Base-by-base conservation (phyloP, 2,329 filamentous ascomycete genomes). In the Fusarium keratoplasticum region DNA sequence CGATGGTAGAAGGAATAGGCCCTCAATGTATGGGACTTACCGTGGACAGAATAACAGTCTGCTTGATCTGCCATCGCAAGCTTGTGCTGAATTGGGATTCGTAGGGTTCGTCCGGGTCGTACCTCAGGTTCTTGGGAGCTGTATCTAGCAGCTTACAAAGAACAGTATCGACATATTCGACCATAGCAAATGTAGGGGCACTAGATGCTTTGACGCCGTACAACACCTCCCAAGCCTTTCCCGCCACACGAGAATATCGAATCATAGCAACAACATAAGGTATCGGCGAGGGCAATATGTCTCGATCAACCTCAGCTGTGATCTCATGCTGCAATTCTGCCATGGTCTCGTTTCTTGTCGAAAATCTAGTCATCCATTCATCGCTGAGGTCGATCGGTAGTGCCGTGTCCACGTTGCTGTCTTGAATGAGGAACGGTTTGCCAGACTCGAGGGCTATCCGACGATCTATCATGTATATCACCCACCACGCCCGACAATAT, bases 211-310 rank as follows among this genome's bases (percentile, higher is more conserved):
- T 74, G 38, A 73, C 63, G 2, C 72, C 70, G 16, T 74, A 74
- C 6, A 74, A 16, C 14, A 74, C 64, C 13, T 74, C 72, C 72
- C 70, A 74, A 1, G 71, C 58, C n/a, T 74, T 74, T 5, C 72
- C 70, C 2, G 69, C 70, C 11, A 73, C 63, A 11, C 72, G 62
- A 11, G 47, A 71, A 47, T 71, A 74, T 7, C 72, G 67, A 8
- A 71, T 61, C 70, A 74, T 73, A 18, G 70, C 65, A 5, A 57
- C 20, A 10, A 71, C 35, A 33, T 73, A 74, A 6, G 72, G 72
- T 18, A 73, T 67, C 1, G 36, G 25, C 1, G 72, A 71, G 14
- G 66, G 54, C 0, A 63, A 44, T 6, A 20, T 27, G 18, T 69
- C 67, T 31, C 65, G 63, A 6, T 52, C 40, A 47, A 55, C 14